A percentile compares a stretch with the other conserved stretches of the same genome.
These are phyloP conservation scores for Pseudonectria buxi DNA, from an alignment of 2,329 filamentous ascomycete genomes.

Conservation along the genomic window DNA sequence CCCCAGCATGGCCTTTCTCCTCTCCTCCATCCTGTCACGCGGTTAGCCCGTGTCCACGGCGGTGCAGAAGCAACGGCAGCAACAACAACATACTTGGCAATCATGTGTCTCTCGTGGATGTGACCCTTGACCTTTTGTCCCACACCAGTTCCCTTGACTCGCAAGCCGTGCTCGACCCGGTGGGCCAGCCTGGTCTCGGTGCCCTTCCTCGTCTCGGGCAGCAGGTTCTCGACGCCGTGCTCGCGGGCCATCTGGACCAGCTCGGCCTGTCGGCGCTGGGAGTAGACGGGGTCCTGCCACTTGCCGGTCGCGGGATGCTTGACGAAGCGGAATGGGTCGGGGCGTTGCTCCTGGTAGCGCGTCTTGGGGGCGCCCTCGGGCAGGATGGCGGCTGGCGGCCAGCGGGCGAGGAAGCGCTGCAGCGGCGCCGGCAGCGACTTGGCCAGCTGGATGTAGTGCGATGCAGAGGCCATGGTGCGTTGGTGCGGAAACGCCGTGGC, in stretches of 20 bases:
- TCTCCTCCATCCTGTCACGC: constrained; percentile 65
- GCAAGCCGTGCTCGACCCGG: constrained; percentile 70
- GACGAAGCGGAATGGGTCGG: constrained; percentile 75
- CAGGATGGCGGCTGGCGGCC: constrained; percentile 64
- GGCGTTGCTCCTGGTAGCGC: constrained; percentile 49
- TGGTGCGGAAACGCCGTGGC: constrained; percentile 9
- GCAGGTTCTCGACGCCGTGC: constrained; percentile 71
- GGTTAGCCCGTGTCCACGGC: constrained; percentile 11
- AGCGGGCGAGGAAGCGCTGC: constrained; percentile 80
- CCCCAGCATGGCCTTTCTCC: constrained; percentile 84
- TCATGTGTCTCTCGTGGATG: constrained; percentile 80
- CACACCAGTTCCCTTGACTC: constrained; percentile 87
- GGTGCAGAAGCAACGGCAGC: not conserved
- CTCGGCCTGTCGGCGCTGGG: constrained; percentile 80
- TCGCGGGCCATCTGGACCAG: constrained; percentile 77
- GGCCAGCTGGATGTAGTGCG: constrained; percentile 51
- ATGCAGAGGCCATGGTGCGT: constrained; percentile 28
- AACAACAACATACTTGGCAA: constrained; percentile 53
- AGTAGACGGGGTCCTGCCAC: constrained; percentile 80
- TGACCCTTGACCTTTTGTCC: constrained; percentile 95
- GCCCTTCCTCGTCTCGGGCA: constrained; percentile 72
- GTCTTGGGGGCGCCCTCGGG: constrained; percentile 38
- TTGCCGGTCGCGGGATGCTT: constrained; percentile 72
- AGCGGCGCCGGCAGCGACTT: constrained; percentile 70
- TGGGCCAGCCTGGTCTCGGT: constrained; percentile 63